Evolutionary conservation across 2,329 filamentous ascomycete species (phyloP).

Genomic region (Diaporthe sp.): DNA sequence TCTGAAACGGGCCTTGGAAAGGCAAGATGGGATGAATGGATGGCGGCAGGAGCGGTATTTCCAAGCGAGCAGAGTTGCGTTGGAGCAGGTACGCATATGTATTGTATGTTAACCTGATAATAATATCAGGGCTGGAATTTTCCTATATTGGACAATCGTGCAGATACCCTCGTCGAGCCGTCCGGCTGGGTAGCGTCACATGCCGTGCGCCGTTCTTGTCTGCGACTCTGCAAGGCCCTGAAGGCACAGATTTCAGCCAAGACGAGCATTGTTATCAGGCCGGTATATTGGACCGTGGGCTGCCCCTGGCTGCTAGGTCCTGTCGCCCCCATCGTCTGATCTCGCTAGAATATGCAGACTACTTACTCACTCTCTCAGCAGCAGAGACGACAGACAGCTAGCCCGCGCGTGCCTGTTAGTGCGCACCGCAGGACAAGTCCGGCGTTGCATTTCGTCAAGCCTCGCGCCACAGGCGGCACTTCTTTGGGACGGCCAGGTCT

Average conservation of each 20-base stretch:
- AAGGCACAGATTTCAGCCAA: constrained; percentile 20
- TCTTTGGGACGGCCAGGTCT: not conserved
- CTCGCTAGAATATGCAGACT: not conserved
- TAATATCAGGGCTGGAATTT: not conserved
- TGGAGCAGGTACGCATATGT: not conserved
- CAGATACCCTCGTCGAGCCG: not conserved
- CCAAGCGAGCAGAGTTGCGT: not conserved
- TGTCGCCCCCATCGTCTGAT: not conserved
- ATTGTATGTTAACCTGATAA: not conserved
- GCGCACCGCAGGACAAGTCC: not conserved
- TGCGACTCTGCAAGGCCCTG: not conserved
- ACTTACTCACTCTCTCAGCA: no score
- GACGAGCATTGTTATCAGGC: constrained; percentile 1
- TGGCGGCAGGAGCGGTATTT: not conserved
- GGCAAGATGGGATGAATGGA: not conserved
- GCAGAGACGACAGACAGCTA: no score
- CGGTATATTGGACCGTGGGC: not conserved
- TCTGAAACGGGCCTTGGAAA: not conserved
- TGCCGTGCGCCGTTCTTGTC: not conserved
- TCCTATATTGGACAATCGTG: not conserved
- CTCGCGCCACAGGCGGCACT: constrained; percentile 17
- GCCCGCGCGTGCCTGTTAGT: not conserved
- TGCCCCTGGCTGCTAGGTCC: not conserved
- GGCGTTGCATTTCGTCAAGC: constrained; percentile 25
- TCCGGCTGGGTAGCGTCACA: constrained; percentile 12